These are phyloP conservation scores for Gossypium davidsonii DNA, from an alignment of 441 rosid genomes.

Conservation along the genomic window DNA sequence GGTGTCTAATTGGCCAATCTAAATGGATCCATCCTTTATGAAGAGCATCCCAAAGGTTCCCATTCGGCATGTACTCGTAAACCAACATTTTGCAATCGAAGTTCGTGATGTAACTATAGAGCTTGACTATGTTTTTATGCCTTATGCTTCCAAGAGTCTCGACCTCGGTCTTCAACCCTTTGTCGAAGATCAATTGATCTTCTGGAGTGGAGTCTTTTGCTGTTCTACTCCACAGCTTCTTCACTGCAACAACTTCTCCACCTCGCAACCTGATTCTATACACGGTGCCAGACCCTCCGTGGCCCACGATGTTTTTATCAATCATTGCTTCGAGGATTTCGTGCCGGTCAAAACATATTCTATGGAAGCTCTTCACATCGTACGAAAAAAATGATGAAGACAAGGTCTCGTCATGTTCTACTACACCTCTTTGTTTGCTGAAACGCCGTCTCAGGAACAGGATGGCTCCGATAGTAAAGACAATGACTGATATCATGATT, in stretches of 20 bases:
- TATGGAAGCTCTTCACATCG: slow-evolving; percentile 78
- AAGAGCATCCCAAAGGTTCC: slow-evolving; percentile 84
- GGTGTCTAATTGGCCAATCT: slow-evolving; percentile 81
- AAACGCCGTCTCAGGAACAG: slow-evolving; percentile 50
- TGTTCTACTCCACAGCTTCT: slow-evolving; percentile 64
- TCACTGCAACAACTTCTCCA: slow-evolving; percentile 80
- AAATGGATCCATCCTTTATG: slow-evolving; percentile 52
- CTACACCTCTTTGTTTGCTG: slow-evolving; percentile 38
- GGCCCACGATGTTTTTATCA: slow-evolving; percentile 80
- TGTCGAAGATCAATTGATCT: slow-evolving; percentile 42
- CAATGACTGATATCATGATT: slow-evolving; percentile 38
- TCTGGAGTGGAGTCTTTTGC: slow-evolving; percentile 48
- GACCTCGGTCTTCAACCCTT: slow-evolving; percentile 73
- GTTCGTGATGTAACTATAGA: slow-evolving; percentile 72
- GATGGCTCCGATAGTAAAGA: slow-evolving; percentile 49
- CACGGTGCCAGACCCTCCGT: slow-evolving; percentile 84
- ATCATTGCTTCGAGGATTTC: slow-evolving; percentile 70
- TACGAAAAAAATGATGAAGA: slow-evolving; percentile 66
- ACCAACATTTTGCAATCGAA: slow-evolving; percentile 57
- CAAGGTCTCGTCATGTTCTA: slow-evolving; percentile 54
- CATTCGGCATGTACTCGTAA: slow-evolving; percentile 88
- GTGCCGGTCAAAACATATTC: slow-evolving; percentile 54
- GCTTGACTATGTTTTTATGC: slow-evolving; percentile 86
- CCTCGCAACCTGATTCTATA: slow-evolving; percentile 55
- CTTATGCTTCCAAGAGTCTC: slow-evolving; percentile 76